Conservation (phyloP, 2,329 filamentous ascomycete species). For the Paecilomyces sp. region DNA sequence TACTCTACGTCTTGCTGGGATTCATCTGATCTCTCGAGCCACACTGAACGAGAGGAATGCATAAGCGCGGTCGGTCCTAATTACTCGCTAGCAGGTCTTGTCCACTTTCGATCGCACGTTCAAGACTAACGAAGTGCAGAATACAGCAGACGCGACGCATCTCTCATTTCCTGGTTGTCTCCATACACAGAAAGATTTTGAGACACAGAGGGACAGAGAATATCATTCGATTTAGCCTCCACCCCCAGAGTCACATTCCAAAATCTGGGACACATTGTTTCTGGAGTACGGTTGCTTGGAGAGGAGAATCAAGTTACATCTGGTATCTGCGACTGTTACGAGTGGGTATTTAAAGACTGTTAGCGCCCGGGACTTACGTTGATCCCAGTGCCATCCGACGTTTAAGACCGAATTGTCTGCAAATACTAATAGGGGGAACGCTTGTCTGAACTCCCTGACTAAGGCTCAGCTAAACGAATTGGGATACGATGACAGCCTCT, state of each 20-base stretch:
- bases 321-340: background rate
- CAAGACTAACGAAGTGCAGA: background rate
- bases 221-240: background rate
- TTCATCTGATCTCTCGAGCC: background rate
- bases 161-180: background rate
- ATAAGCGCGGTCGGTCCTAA: background rate
- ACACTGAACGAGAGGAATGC: background rate
- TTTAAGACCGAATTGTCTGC: background rate
- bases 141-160: background rate
- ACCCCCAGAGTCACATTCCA: background rate
- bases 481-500: background rate
- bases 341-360: background rate
- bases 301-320: too few relatives aligned
- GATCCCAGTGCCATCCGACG: background rate
- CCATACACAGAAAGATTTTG: background rate
- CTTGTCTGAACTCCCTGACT: background rate
- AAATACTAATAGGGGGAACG: background rate
- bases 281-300: too few relatives aligned
- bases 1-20: background rate
- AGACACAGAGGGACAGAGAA: background rate
- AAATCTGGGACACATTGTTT: too few relatives aligned
- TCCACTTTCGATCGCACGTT: background rate
- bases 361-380: background rate
- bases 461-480: background rate
- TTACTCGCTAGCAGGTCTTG: background rate